Evolutionary conservation across 768 basidiomycete species (phyloP), one percentile per base, ranked within the genome.

Genomic region (Filobasidium wieringae): DNA sequence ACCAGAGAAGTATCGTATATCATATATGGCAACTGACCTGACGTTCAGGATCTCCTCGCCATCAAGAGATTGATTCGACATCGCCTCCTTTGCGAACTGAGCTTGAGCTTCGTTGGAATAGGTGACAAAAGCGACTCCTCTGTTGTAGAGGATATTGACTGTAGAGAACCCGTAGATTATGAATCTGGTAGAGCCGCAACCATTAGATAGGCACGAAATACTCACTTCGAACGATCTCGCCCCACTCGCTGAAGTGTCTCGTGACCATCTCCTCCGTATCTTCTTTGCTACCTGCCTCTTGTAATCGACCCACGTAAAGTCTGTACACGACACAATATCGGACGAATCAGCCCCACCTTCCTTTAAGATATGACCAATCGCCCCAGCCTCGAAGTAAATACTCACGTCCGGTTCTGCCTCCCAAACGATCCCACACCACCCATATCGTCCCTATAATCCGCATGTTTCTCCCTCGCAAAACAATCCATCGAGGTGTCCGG

Each of bases 371-470:
- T 7, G n/a, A 19, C 14, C 36, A 51, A 15, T 32, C 26, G 26
- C 17, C 41, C 19, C 15, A 17, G 4, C 24, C 33, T 33, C 33
- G 22, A 8, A 30, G 14, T 24, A 41, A 22, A 32, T 22, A 60
- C 63, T 59, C 51, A 66, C 36, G 95, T 97, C 59, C 93, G 77
- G 72, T 99, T 99, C 73, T 89, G 86, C 36, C 92, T 77, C 66
- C 86, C 87, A 76, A 97, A 97, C 59, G 87, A 90, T 12, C 95
- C 95, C 30, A 97, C 93, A 75, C 95, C 95, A 66, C 95, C 95
- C 95, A 99, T 97, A 72, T 99, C 95, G 71, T 99, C 95, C 60
- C 93, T 79, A 74, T 99, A 99, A 74, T 95, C 91, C 0, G 91
- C 77, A 73, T 96, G 95, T 76, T 96, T 96, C 77, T 95, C 91